Percentiles rank a stretch among this genome's conserved stretches.
Evolutionary conservation across 78 protist species (phyloP).

Genomic region (Creolimax fragrantissima): DNA sequence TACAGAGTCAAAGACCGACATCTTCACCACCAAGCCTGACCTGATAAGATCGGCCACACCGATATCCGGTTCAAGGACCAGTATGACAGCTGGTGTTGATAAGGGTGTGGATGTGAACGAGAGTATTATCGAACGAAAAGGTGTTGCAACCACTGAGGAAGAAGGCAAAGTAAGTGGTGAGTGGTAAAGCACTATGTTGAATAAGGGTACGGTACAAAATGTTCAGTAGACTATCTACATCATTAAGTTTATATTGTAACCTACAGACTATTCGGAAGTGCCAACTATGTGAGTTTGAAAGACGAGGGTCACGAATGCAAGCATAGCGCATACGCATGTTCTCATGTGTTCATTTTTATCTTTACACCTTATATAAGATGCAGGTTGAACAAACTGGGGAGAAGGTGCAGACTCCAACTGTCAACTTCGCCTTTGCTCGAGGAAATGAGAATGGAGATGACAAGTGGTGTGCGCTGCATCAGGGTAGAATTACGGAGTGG

Average conservation of each 20-base stretch:
- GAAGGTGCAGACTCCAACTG: background rate
- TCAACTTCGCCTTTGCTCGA: background rate
- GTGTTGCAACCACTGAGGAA: no score
- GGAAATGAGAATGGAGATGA: background rate
- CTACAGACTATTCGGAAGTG: background rate
- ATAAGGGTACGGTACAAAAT: no score
- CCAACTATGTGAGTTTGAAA: background rate
- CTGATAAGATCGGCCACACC: background rate
- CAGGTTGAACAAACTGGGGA: background rate
- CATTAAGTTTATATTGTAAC: background rate
- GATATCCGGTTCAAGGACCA: background rate
- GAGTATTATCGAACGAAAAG: no score
- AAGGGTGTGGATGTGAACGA: background rate
- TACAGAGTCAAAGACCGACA: background rate
- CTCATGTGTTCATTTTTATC: background rate
- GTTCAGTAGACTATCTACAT: background rate
- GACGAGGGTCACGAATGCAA: background rate
- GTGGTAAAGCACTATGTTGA: background rate
- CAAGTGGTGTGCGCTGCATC: background rate
- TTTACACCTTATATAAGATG: background rate
- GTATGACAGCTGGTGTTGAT: background rate
- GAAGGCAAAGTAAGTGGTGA: background rate
- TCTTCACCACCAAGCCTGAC: background rate
- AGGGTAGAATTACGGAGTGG: background rate
- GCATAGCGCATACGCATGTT: background rate